Conservation (phyloP, 2,329 filamentous ascomycete genomes). For the Colletotrichum tropicale region DNA sequence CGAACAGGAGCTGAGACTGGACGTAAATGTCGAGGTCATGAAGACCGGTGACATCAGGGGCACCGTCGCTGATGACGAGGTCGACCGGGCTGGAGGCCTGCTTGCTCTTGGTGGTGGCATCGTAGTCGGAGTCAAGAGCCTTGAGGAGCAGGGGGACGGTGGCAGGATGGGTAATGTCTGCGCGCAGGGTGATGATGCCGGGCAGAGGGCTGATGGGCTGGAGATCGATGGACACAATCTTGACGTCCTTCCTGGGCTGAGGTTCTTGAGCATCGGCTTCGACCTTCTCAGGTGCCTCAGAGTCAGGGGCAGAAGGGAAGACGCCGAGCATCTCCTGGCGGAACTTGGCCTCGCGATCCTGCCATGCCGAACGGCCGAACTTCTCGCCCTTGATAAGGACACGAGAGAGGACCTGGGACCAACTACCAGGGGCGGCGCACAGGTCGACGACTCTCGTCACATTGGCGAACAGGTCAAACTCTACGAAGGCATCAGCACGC, state of each 20-base stretch:
- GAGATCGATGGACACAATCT: slow-evolving; percentile 94
- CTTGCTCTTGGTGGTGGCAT: slow-evolving; percentile 44
- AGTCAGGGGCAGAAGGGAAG: slow-evolving; percentile 32
- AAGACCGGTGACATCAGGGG: slow-evolving; percentile 93
- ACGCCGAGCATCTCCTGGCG: slow-evolving; percentile 64
- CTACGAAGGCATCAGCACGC: slow-evolving; percentile 42
- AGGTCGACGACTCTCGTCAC: slow-evolving; percentile 95
- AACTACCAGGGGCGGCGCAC: slow-evolving; percentile 93
- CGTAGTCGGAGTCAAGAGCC: slow-evolving; percentile 78
- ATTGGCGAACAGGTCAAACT: slow-evolving; percentile 91
- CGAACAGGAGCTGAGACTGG: slow-evolving; percentile 92
- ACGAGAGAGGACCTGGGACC: slow-evolving; percentile 95
- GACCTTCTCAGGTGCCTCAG: neutral
- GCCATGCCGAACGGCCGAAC: slow-evolving; percentile 85
- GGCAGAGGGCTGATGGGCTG: slow-evolving; percentile 95
- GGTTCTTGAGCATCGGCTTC: slow-evolving; percentile 27
- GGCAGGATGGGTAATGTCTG: slow-evolving; percentile 96
- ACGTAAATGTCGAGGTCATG: slow-evolving; percentile 99
- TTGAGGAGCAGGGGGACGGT: slow-evolving; percentile 88
- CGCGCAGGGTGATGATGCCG: slow-evolving; percentile 89
- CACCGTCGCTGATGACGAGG: slow-evolving; percentile 92
- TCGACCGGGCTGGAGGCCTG: slow-evolving; percentile 81
- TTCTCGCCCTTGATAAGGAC: slow-evolving; percentile 93
- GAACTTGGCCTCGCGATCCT: slow-evolving; percentile 77
- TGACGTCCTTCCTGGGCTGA: slow-evolving; percentile 71